Evolutionary conservation across 306 rosid species (phyloP).

Genomic region (Castanea mollissima): DNA sequence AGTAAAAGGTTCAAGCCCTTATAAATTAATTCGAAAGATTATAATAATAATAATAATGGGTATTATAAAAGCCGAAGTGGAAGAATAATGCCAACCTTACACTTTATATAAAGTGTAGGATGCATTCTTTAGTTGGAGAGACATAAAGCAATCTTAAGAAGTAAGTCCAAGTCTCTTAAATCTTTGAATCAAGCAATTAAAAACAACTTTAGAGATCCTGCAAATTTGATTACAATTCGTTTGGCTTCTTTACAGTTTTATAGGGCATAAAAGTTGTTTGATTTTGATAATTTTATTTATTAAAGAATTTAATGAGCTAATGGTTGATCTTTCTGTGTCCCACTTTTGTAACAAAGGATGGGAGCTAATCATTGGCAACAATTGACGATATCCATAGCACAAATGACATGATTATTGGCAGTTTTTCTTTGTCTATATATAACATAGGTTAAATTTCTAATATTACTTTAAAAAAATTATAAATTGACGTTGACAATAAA

Average conservation of each 20-base stretch:
- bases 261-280: slow-evolving; percentile 13
- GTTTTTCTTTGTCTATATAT: neutral
- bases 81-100: slow-evolving; percentile 30
- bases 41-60: neutral
- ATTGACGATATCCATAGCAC: neutral
- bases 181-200: neutral
- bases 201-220: neutral
- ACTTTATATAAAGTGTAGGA: slow-evolving; percentile 40
- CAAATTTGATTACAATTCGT: neutral
- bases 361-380: neutral
- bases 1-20: neutral
- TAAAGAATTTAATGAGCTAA: neutral
- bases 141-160: slow-evolving; percentile 2
- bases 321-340: neutral
- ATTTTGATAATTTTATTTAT: neutral
- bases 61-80: neutral
- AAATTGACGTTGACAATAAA: too few species aligned
- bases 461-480: too few species aligned
- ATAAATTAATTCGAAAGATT: neutral
- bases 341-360: neutral
- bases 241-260: neutral
- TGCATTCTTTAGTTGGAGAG: slow-evolving; percentile 24
- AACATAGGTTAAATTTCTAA: neutral
- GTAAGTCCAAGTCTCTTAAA: neutral
- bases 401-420: neutral